These are phyloP conservation scores for Pistacia vera DNA, from an alignment of 345 rosid species.

Conservation along the genomic window DNA sequence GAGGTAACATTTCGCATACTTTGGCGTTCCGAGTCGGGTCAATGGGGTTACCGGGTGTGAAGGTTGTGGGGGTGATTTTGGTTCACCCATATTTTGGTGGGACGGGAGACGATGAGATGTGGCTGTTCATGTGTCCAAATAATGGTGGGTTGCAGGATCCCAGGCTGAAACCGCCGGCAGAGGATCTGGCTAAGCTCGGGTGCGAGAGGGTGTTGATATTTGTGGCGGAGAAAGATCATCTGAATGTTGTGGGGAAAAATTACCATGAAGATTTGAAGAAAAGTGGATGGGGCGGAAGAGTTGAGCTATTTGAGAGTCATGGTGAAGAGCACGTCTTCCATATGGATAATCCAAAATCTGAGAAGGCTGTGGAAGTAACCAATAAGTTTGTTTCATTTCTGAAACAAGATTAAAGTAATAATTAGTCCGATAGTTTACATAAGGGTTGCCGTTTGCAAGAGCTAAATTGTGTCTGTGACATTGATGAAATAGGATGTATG, in stretches of 20 bases:
- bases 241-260: constrained; percentile 19
- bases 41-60: constrained; percentile 20
- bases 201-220: constrained; percentile 38
- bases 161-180: constrained; percentile 34
- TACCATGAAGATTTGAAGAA: constrained; percentile 27
- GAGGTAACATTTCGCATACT: constrained; percentile 38
- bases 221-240: constrained; percentile 39
- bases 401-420: neutral
- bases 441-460: too few relatives aligned
- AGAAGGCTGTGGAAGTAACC: constrained; percentile 26
- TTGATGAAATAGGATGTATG: too few relatives aligned
- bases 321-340: constrained; percentile 38
- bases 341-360: constrained; percentile 9
- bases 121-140: constrained; percentile 42
- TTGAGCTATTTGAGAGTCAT: constrained; percentile 26
- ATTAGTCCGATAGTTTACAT: too few relatives aligned
- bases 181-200: constrained; percentile 33
- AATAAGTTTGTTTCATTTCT: constrained; percentile 25
- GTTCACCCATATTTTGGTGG: constrained; percentile 53
- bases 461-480: too few relatives aligned
- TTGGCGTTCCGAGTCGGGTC: constrained; percentile 33
- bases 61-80: constrained; percentile 35
- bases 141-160: constrained; percentile 39
- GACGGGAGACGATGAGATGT: constrained; percentile 35
- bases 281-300: constrained; percentile 34